Conservation (phyloP, 2,329 filamentous ascomycete species). For the Aspergillus sp. region DNA sequence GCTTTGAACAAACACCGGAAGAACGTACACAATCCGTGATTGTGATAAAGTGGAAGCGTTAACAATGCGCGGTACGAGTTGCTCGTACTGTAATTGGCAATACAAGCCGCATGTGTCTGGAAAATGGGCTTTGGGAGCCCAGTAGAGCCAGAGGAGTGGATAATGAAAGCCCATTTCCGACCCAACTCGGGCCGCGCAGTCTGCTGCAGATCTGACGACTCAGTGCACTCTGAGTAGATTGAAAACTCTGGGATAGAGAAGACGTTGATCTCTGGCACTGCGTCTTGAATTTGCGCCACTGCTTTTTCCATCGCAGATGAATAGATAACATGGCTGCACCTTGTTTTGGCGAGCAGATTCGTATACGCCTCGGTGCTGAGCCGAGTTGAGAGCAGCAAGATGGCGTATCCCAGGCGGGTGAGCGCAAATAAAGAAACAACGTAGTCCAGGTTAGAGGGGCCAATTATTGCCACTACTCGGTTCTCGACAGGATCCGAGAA, state of each 20-base stretch:
- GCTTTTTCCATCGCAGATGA: slow-evolving; percentile 22
- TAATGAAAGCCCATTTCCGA: slow-evolving; percentile 47
- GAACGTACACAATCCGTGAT: slow-evolving; percentile 60
- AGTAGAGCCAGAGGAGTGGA: slow-evolving; percentile 61
- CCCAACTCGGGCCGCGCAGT: slow-evolving; percentile 21
- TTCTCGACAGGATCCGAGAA: slow-evolving; percentile 9
- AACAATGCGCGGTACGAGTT: slow-evolving; percentile 55
- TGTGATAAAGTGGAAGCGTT: slow-evolving; percentile 63
- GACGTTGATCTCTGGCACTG: neutral
- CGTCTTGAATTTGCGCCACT: neutral
- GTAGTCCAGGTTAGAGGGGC: slow-evolving; percentile 60
- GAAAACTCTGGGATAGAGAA: slow-evolving; percentile 8
- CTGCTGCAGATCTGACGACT: slow-evolving; percentile 28
- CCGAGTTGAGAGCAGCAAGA: slow-evolving; percentile 60
- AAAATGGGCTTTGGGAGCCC: slow-evolving; percentile 67
- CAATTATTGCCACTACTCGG: slow-evolving; percentile 57
- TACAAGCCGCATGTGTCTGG: slow-evolving; percentile 56
- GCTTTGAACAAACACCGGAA: slow-evolving; percentile 57
- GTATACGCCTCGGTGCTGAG: slow-evolving; percentile 57
- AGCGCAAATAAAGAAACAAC: slow-evolving; percentile 60
- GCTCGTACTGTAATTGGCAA: slow-evolving; percentile 53
- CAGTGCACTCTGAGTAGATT: slow-evolving; percentile 4
- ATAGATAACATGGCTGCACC: slow-evolving; percentile 27
- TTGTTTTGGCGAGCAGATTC: slow-evolving; percentile 50
- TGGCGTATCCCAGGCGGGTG: slow-evolving; percentile 59